Evolutionary conservation across 2,329 filamentous ascomycete genomes (phyloP).

Genomic region (Hypoxylon sp.): DNA sequence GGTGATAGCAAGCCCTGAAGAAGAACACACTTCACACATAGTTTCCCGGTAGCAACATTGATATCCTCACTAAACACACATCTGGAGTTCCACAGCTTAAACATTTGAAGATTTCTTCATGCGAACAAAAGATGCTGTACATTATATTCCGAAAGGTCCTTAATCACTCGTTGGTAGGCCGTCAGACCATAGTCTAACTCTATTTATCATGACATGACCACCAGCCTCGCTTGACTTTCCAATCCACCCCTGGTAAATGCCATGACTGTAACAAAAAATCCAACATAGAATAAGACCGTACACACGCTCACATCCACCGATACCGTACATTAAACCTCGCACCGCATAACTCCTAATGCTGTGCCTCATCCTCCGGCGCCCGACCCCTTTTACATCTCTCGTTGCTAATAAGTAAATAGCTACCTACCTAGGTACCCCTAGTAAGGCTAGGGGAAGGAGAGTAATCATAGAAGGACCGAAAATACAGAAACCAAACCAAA

Average conservation of each 20-base stretch:
- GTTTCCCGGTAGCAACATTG: conserved; percentile 31
- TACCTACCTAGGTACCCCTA: neutral
- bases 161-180: conserved; percentile 9
- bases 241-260: conserved; percentile 9
- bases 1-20: conserved; percentile 73
- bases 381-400: conserved; percentile 2
- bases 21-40: conserved; percentile 21
- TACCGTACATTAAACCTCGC: conserved; percentile 34
- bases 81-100: neutral
- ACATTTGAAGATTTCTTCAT: neutral
- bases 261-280: conserved; percentile 21
- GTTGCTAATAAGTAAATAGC: conserved; percentile 6
- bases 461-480: neutral
- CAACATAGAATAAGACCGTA: conserved; percentile 32
- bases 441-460: conserved; percentile 4
- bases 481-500: conserved; percentile 13
- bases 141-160: conserved; percentile 19
- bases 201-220: conserved; percentile 33
- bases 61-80: conserved; percentile 4
- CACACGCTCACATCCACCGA: conserved; percentile 33
- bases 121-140: conserved; percentile 17
- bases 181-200: conserved; percentile 26
- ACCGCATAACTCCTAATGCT: conserved; percentile 20
- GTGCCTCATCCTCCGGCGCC: conserved; percentile 9
- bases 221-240: conserved; percentile 14